These are phyloP conservation scores for Chaetomiaceae sp. DNA, from an alignment of 2,329 filamentous ascomycete genomes.

Conservation along the genomic window DNA sequence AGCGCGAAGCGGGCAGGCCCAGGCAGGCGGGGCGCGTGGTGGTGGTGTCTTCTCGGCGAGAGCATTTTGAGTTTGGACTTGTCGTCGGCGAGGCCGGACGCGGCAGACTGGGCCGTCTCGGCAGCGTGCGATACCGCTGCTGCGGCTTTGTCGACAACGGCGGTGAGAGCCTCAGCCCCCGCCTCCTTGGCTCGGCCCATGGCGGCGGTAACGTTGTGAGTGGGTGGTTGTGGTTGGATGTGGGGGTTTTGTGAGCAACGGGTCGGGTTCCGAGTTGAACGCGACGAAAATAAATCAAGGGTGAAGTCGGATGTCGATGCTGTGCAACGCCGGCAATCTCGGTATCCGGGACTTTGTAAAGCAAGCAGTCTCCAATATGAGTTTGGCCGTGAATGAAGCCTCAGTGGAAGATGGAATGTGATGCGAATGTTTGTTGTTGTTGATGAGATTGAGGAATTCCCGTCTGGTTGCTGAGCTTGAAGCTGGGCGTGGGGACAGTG, in stretches of 20 bases:
- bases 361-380: not conserved
- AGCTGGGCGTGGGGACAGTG: not conserved
- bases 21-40: constrained; percentile 40
- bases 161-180: constrained; percentile 17
- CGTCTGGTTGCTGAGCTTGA: not conserved
- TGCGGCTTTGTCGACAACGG: constrained; percentile 11
- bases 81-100: constrained; percentile 9
- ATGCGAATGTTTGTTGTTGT: not conserved
- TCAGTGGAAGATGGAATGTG: not conserved
- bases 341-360: not conserved
- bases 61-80: not conserved
- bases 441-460: not conserved
- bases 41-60: constrained; percentile 3
- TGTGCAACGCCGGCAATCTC: not conserved
- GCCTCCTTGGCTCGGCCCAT: constrained; percentile 20
- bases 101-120: not conserved
- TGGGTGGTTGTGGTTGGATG: not conserved
- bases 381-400: not conserved
- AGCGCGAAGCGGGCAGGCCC: constrained; percentile 48
- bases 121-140: constrained; percentile 4
- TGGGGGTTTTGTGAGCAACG: not conserved
- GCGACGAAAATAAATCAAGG: not conserved
- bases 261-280: not conserved
- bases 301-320: not conserved
- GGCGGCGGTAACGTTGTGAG: not conserved